Base-by-base conservation (phyloP, 2,329 filamentous ascomycete genomes). In the Mariannaea elegans region DNA sequence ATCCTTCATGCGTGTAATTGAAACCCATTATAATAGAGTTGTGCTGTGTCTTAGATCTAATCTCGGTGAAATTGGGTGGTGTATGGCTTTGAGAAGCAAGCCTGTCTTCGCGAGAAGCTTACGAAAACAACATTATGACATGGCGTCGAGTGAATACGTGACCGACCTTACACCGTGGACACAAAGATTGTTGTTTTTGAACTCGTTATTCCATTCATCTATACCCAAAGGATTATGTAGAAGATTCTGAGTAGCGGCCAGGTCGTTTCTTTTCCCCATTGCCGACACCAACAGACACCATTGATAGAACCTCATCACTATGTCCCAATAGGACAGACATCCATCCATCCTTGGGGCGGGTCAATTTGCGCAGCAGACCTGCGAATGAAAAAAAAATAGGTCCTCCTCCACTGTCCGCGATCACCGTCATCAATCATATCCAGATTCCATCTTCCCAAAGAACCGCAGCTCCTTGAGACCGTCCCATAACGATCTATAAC, bases 221-320 rank as follows among this genome's bases (percentile, higher is more conserved):
- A 74, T 74, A 75, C 67, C 66, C 63, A 68, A 75, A 70, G 63
- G 68, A 73, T 74, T 70, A 71, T 72, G 67, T 71, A 73, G 66
- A 67, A 75, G 67, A 74, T 74, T 72, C 67, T 68, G 68, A 67
- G 63, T 67, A 65, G 62, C 45, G 62, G 64, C 65, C 64, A 59
- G 57, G 62, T 53, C 36, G 47, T 56, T 44, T 23, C 61, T 46
- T 38, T 44, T 61, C 42, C 58, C 56, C 55, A 56, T 59, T 62
- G 61, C 44, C 52, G 36, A 47, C 27, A 31, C 39, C 46, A 29
- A 46, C 32, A 16, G 34, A 12, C 42, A 21, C 42, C 38, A 34
- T 49, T 41, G 16, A 36, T 16, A 48, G 38, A 16, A 39, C 32
- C 32, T 13, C 32, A 32, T 10, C 36, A 21, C 10, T 24, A 14